Evolutionary conservation across 139 green algal species (phyloP), one percentile per base, ranked within the genome.

Genomic region (Cymbomonas tetramitiformis): DNA sequence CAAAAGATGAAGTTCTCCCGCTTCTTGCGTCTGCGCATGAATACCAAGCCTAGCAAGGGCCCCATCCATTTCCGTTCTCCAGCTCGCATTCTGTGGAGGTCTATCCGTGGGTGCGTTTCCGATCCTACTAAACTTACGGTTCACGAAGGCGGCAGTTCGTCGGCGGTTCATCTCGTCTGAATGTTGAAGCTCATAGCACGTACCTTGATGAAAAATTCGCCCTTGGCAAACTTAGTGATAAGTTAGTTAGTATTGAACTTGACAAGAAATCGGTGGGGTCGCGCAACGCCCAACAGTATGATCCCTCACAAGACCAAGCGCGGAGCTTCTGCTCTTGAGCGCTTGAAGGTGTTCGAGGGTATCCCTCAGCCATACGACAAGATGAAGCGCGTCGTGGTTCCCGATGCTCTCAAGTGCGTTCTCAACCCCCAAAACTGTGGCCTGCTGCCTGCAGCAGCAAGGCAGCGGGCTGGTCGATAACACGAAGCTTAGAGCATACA

Each of bases 1-100:
- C 90, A 97, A 68, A 93, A 90, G 72, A 84, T 83, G 69, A 98
- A 95, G 82, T 95, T 91, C 58, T 82, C 93, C 71, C 75, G 83
- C 50, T 95, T 94, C 74, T 72, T 93, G 60, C 68, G 74, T 61
- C 46, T 49, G 80, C 69, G 85, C 23, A 89, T 87, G 67, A 92
- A 92, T 71, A 94, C 88, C 44, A 94, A 97, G 67, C 90, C 90
- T 39, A 76, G 48, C 32, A 75, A 83, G 48, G 91, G 91, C 28
- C 86, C 83, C 36, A 87, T 89, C 69, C 93, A 98, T 73, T 98
- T 86, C 83, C 75, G 90, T 26, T 72, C 86, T 5, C 87, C 87
- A 32, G 80, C 83, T 2, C 76, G 80, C 43, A 94, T 96, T 51
- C 74, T 96, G 46, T 94, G 83, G 84, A 75, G 87, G 56, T 93